Evolutionary conservation across 306 rosid genomes (phyloP).

Genomic region (Acacia acuminata): DNA sequence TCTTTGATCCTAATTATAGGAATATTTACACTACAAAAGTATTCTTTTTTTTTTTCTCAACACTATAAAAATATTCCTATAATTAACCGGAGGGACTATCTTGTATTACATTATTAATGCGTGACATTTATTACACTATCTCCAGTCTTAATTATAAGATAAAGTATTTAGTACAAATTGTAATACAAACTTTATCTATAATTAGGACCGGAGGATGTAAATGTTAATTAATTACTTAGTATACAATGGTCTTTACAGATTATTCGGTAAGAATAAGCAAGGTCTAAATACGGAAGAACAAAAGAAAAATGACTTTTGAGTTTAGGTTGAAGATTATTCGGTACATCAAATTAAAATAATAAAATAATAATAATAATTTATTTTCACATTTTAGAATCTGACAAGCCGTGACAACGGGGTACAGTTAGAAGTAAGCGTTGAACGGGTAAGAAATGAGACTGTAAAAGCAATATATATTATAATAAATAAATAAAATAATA

Average conservation of each 20-base stretch:
- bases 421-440: not conserved
- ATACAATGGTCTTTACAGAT: not conserved
- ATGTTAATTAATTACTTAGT: not conserved
- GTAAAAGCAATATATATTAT: not conserved
- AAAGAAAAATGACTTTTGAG: not conserved
- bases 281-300: not conserved
- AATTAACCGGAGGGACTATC: no score
- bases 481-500: not conserved
- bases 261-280: not conserved
- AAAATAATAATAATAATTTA: not conserved
- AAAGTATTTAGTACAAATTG: no score
- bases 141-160: no score
- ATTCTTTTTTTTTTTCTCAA: no score
- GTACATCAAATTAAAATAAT: not conserved
- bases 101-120: no score
- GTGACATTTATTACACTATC: no score
- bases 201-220: no score
- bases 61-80: no score
- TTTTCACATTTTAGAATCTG: not conserved
- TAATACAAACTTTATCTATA: no score
- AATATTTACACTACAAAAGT: no score
- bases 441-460: not conserved
- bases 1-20: no score
- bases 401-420: not conserved
- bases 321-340: no score